phyloP scores from a whole-genome alignment of 2,329 filamentous ascomycete genomes.

The Cryphonectria carpinicola region DNA sequence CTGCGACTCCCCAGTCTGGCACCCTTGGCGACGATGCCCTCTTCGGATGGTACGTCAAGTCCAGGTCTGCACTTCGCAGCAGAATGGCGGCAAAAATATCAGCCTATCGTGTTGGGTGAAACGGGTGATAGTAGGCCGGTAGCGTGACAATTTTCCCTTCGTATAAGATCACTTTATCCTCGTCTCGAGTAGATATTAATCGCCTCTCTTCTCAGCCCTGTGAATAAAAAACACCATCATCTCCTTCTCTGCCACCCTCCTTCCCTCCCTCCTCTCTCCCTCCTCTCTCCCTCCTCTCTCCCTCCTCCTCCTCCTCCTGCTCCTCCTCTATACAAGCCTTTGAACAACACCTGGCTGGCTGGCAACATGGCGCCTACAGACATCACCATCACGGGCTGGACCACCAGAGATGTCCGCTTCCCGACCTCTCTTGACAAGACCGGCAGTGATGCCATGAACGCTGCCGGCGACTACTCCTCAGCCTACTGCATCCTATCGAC shows the following conservation, averaged over 20 bases:
- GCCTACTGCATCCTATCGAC: slow-evolving; percentile 94
- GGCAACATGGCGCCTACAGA: slow-evolving; percentile 41
- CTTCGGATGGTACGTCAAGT: neutral
- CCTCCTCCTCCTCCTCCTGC: neutral
- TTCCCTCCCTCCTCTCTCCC: neutral
- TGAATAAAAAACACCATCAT: slow-evolving; percentile 4
- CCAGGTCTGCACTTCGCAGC: neutral
- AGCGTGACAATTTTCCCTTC: slow-evolving; percentile 12
- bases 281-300: too few relatives aligned
- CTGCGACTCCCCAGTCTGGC: slow-evolving; percentile 10
- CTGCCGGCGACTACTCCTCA: slow-evolving; percentile 87
- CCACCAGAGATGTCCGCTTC: slow-evolving; percentile 75
- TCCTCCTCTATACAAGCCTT: neutral
- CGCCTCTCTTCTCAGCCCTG: neutral
- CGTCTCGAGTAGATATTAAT: neutral
- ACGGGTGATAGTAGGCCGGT: slow-evolving; percentile 26
- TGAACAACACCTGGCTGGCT: neutral
- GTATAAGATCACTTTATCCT: slow-evolving; percentile 9
- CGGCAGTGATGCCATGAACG: slow-evolving; percentile 97
- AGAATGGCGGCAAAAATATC: slow-evolving; percentile 17
- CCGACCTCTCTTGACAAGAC: slow-evolving; percentile 95
- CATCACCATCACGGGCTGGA: slow-evolving; percentile 74
- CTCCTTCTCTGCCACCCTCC: neutral
- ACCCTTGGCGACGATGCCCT: slow-evolving; percentile 26
- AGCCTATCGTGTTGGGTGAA: slow-evolving; percentile 16